These are phyloP conservation scores for Fraxinus pennsylvanica DNA, from an alignment of 257 asterid species.

Conservation along the genomic window DNA sequence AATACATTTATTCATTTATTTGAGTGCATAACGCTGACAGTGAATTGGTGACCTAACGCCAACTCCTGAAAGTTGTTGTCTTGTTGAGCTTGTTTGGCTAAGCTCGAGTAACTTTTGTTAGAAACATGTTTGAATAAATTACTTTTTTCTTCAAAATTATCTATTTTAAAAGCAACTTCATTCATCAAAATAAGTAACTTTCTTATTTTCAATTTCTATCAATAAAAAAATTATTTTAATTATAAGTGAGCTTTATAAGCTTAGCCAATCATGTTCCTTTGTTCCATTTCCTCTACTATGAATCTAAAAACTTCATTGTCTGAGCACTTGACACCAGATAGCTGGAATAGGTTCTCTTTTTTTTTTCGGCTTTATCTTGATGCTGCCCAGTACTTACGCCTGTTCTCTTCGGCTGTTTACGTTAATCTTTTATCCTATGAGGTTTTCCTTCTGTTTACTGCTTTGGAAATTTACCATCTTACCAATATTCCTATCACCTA, in stretches of 20 bases:
- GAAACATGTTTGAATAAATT: background rate
- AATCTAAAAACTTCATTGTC: constrained; percentile 8
- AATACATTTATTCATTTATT: background rate
- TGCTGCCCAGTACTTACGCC: background rate
- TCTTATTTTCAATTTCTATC: background rate
- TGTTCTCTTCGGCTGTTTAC: background rate
- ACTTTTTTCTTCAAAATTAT: background rate
- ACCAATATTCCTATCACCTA: background rate
- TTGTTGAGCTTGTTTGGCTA: background rate
- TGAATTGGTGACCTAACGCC: background rate
- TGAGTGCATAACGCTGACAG: background rate
- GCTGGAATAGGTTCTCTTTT: constrained; percentile 1
- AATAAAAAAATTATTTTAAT: background rate
- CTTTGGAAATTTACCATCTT: background rate
- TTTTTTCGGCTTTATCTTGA: background rate
- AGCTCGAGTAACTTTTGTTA: background rate
- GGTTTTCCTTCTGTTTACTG: constrained; percentile 11
- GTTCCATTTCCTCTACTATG: background rate
- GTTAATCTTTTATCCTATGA: background rate
- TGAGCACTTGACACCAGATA: background rate
- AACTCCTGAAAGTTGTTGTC: background rate
- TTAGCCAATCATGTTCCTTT: background rate
- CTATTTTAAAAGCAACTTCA: background rate
- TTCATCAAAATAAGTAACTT: background rate
- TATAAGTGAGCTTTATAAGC: background rate